phyloP scores from a whole-genome alignment of 2,329 filamentous ascomycete species.

The Emergomyces africanus region DNA sequence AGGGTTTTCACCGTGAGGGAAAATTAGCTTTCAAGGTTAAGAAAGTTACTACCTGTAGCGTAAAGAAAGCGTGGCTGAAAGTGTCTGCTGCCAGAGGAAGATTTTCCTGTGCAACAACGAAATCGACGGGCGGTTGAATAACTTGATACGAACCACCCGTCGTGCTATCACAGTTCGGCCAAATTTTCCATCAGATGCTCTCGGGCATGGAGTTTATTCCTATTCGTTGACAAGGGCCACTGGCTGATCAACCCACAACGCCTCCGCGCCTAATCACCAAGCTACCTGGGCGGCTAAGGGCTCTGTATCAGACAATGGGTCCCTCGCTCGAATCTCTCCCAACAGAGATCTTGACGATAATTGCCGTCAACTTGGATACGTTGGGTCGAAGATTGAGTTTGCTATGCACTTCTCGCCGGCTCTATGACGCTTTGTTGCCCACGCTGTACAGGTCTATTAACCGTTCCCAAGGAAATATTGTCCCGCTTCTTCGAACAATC shows the following conservation, averaged over 20 bases:
- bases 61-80: too few relatives aligned
- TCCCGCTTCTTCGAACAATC: not conserved
- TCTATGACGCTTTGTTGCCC: not conserved
- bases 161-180: not conserved
- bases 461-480: not conserved
- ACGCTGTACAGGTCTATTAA: not conserved
- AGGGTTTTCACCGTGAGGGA: not conserved
- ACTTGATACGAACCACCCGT: not conserved
- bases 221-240: not conserved
- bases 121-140: not conserved
- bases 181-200: not conserved
- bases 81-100: too few relatives aligned
- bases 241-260: not conserved
- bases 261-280: not conserved
- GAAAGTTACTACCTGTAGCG: not conserved
- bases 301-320: not conserved
- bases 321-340: not conserved
- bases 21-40: not conserved
- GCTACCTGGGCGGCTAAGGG: not conserved
- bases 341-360: not conserved
- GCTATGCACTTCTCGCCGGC: not conserved
- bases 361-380: not conserved
- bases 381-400: not conserved
- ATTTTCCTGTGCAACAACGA: not conserved
- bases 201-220: not conserved